Percentiles rank a stretch among this genome's conserved stretches.
These are phyloP conservation scores for Tetrapisispora phaffii DNA, from an alignment of 805 yeast genomes.

Conservation along the genomic window DNA sequence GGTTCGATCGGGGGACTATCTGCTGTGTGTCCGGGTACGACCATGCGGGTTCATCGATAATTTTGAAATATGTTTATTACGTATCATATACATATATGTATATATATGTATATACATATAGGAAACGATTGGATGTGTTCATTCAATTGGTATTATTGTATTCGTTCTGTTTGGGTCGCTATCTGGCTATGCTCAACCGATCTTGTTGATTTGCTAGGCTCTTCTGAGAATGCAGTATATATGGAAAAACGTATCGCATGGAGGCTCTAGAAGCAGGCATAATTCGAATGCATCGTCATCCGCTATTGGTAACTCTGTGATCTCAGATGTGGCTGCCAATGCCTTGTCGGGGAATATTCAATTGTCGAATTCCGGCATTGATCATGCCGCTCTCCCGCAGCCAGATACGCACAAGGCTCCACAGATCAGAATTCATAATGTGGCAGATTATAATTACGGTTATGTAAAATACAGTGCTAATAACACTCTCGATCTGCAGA, in stretches of 20 bases:
- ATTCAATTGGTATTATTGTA: no score
- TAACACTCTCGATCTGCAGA: constrained; percentile 5
- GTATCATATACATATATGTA: no score
- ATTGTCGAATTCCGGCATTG: neutral
- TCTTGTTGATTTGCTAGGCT: no score
- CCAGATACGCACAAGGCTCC: neutral
- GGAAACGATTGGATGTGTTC: no score
- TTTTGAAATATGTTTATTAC: no score
- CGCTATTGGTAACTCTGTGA: neutral
- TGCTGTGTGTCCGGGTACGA: no score
- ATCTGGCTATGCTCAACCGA: no score
- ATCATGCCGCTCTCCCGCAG: neutral
- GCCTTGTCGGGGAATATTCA: neutral
- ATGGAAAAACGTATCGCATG: neutral
- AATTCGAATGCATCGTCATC: neutral
- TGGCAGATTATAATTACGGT: neutral
- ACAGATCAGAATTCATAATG: neutral
- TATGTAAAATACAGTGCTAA: neutral
- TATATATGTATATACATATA: no score
- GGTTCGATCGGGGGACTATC: no score
- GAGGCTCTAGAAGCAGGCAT: neutral
- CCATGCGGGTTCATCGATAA: no score
- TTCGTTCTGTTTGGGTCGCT: no score
- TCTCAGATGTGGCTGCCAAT: neutral
- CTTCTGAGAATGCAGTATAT: neutral